Percentiles rank a stretch among this genome's conserved stretches.
phyloP scores from a whole-genome alignment of 805 yeast genomes.

The Ogataea nakhonphanomensis region DNA sequence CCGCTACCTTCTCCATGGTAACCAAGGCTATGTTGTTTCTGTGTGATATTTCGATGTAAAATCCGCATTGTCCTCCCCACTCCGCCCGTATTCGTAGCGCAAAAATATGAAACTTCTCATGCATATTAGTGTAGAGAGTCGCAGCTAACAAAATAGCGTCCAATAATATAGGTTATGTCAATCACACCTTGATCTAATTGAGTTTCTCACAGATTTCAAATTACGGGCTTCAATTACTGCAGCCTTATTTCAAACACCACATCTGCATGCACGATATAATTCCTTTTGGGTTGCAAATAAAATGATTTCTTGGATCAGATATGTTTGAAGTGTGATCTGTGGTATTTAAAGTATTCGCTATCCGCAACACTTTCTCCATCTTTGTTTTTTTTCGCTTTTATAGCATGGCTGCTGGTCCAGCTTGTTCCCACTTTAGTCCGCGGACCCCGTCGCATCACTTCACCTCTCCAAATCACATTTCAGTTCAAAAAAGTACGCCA shows the following conservation, averaged over 20 bases:
- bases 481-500: constrained; percentile 4
- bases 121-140: too few relatives aligned
- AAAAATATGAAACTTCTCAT: too few relatives aligned
- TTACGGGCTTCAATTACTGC: neutral
- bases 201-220: too few relatives aligned
- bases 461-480: constrained; percentile 2
- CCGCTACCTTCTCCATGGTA: too few relatives aligned
- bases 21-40: too few relatives aligned
- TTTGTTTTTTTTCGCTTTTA: neutral
- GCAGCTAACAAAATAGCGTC: too few relatives aligned
- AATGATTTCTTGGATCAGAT: constrained; percentile 6
- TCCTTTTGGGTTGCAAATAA: constrained; percentile 1
- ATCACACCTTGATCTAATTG: neutral
- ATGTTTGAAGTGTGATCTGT: constrained; percentile 12
- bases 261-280: constrained; percentile 7
- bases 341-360: constrained; percentile 4
- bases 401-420: constrained; percentile 9
- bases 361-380: neutral
- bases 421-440: neutral
- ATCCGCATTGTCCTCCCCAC: too few relatives aligned
- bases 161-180: too few relatives aligned
- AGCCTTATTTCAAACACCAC: neutral
- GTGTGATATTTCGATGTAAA: too few relatives aligned
- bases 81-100: too few relatives aligned
- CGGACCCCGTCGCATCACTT: neutral